Base-by-base conservation (phyloP, 2,329 filamentous ascomycete species). In the Thielaviopsis euricoi region DNA sequence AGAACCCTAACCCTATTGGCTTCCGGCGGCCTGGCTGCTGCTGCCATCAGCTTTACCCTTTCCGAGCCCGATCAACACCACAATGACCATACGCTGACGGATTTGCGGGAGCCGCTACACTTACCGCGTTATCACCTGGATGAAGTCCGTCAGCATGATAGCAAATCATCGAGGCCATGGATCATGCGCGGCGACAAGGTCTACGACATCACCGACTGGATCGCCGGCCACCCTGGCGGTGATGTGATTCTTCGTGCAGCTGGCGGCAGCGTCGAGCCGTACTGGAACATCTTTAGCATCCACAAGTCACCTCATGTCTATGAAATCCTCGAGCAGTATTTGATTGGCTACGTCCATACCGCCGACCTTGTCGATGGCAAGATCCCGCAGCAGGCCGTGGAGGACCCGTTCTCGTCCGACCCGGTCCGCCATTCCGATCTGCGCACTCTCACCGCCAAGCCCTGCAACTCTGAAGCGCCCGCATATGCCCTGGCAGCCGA, bases 171-270 rank as follows among this genome's bases (percentile, higher is more conserved):
- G 1, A 68, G 71, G 10, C 81, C 81, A 2, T 86, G 83, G 83
- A 77, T 86, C 3, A 80, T 78, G n/a, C 74, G 75, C 56, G 79
- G 74, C 23, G 78, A 79, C 65, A 79, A 80, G 58, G 81, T 86
- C 21, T 86, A 86, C 71, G 79, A 86, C 64, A 86, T 86, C 56
- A 86, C 82, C 0, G 80, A 85, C 55, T 86, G 82, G 80, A 70
- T 86, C 22, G 70, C 73, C 1, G 80, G 76, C 0, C 83, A 86
- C 64, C 83, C 83, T 0, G 83, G 83, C 3, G 83, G 83, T 49
- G 78, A 84, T 56, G 80, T 86, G 15, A 86, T 86, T 60, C 71
- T 86, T 9, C 76, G 79, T 29, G 83, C 83, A 1, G 81, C 80
- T 1, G 83, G 83, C 3, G 77, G 78, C 43, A 78, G 76, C 57